Evolutionary conservation across 225 moss, liverwort and hornwort species (phyloP), one percentile per base, ranked within the genome.

Genomic region (Marchantia polymorpha): DNA sequence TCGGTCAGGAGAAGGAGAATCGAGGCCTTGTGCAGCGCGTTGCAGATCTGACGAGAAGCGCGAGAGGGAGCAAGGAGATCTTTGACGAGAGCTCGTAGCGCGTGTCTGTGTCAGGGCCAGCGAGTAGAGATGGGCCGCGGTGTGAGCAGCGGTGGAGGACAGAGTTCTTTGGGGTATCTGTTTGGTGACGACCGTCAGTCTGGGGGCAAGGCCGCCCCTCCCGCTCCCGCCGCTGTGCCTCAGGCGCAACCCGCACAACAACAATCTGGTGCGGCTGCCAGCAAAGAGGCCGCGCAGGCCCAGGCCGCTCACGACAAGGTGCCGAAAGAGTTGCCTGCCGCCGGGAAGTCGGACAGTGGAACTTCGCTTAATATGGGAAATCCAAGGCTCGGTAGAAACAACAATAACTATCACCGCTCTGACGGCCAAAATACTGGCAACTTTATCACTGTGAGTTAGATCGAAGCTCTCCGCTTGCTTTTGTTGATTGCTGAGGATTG

Each of bases 381-480:
- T 63, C 84, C 91, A 46, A 92, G 88, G 74, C 84, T 90, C 73
- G 91, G 89, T 58, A 86, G 87, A 74, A 84, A 92, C 90, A 92
- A 87, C 0, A 97, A 96, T 79, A 91, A 92, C 79, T 91, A 94
- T 88, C 89, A 88, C 83, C 90, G 91, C 13, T 91, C 91, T 29
- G 90, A 96, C 19, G 96, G 91, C 68, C 92, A 89, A 78, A 96
- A 92, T 71, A 90, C 91, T 60, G 90, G 91, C 60, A 96, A 89
- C 84, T 94, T 92, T 82, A 88, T 91, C 74, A 92, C 94, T 69
- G 96, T 94, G 65, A 83, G 94, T 72, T 68, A 39, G 47, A 68
- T 61, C 64, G 15, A 71, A 49, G 51, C 71, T 8, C 10, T 47
- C 17, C 23, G 22, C 19, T 22, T 8, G 10, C 0, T 50, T 23